A percentile compares a stretch with the other conserved stretches of the same genome.
phyloP scores from a whole-genome alignment of 768 basidiomycete species.

The Cyathus striatus region DNA sequence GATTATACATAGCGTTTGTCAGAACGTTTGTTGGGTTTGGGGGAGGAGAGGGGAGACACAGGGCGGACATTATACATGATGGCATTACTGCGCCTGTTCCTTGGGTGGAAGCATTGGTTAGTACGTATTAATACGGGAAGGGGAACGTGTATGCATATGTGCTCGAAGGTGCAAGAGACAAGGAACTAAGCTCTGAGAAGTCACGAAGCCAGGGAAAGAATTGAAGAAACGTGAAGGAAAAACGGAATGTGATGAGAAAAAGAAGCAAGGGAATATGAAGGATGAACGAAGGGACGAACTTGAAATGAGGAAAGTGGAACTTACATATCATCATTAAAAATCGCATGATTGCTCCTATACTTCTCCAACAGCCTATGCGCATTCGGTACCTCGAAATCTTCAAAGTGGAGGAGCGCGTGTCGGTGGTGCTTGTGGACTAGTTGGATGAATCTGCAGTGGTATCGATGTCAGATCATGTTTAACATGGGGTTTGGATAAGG shows the following conservation, averaged over 20 bases:
- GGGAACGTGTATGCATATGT: too few relatives aligned
- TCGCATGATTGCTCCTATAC: constrained; percentile 57
- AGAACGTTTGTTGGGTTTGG: constrained; percentile 27
- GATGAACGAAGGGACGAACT: too few relatives aligned
- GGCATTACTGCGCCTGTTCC: constrained; percentile 76
- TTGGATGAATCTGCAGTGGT: constrained; percentile 75
- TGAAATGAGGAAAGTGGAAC: not conserved
- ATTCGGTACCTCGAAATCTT: constrained; percentile 80
- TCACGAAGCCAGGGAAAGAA: too few relatives aligned
- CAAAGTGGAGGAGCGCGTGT: constrained; percentile 69
- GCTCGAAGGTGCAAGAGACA: too few relatives aligned
- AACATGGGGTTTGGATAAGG: too few relatives aligned
- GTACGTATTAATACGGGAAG: not conserved
- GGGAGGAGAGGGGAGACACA: constrained; percentile 36
- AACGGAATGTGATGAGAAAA: too few relatives aligned
- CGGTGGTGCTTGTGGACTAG: constrained; percentile 71
- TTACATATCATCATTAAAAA: constrained; percentile 87
- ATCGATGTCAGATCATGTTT: too few relatives aligned
- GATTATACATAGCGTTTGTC: constrained; percentile 75
- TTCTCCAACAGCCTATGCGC: constrained; percentile 62
- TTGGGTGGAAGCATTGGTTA: constrained; percentile 41
- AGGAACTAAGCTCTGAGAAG: too few relatives aligned
- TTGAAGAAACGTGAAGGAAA: too few relatives aligned
- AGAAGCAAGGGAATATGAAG: too few relatives aligned
- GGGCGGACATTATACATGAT: constrained; percentile 62